phyloP scores from a whole-genome alignment of 306 rosid species.

The Cucurbita maxima region DNA sequence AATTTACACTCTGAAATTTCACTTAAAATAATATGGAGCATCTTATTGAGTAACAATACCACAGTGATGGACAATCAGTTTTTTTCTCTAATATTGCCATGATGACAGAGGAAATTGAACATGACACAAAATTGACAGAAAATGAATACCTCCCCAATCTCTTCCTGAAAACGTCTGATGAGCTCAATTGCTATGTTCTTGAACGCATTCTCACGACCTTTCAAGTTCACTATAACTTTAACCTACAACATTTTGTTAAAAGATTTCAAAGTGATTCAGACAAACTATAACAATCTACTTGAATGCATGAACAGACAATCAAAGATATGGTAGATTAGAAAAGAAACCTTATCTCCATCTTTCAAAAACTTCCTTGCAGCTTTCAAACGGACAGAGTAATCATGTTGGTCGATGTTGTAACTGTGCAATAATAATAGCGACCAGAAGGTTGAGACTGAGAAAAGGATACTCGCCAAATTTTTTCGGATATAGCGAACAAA shows the following conservation, averaged over 20 bases:
- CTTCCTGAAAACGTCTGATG: slow-evolving; percentile 72
- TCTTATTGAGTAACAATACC: neutral
- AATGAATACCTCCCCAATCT: slow-evolving; percentile 73
- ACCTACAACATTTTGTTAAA: slow-evolving; percentile 40
- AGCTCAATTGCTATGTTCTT: slow-evolving; percentile 85
- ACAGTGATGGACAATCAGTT: neutral
- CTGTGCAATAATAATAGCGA: slow-evolving; percentile 24
- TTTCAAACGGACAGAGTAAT: slow-evolving; percentile 90
- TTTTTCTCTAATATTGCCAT: neutral
- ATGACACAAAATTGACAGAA: neutral
- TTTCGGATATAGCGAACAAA: neutral
- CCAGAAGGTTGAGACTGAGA: neutral
- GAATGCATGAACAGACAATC: neutral
- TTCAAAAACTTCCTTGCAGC: slow-evolving; percentile 85
- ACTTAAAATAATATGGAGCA: neutral
- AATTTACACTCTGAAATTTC: neutral
- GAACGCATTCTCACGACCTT: slow-evolving; percentile 95
- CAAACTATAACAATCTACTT: neutral
- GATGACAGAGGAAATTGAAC: neutral
- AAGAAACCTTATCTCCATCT: slow-evolving; percentile 87
- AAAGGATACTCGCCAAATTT: neutral
- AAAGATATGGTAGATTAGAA: neutral
- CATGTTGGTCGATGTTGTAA: slow-evolving; percentile 93
- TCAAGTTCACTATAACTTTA: slow-evolving; percentile 81
- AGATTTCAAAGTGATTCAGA: slow-evolving; percentile 8